These are phyloP conservation scores for Fonsecaea erecta DNA, from an alignment of 2,329 filamentous ascomycete species.

Conservation along the genomic window DNA sequence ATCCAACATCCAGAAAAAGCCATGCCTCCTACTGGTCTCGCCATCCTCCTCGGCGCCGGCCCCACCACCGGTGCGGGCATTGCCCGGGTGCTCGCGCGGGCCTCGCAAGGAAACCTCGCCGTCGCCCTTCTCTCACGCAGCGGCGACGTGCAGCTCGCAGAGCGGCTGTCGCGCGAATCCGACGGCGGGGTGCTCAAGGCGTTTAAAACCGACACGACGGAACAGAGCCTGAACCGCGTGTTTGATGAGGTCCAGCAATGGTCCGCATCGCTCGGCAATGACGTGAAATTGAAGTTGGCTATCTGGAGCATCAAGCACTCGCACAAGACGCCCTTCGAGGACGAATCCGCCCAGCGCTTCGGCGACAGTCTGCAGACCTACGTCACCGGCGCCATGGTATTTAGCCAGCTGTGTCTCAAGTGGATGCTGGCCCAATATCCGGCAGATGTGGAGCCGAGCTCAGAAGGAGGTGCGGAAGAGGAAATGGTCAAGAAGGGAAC, in stretches of 20 bases:
- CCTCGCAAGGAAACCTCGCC: constrained; percentile 59
- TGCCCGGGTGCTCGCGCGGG: constrained; percentile 58
- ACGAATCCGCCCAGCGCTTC: constrained; percentile 58
- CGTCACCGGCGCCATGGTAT: constrained; percentile 61
- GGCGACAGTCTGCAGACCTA: constrained; percentile 56
- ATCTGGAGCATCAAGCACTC: constrained; percentile 63
- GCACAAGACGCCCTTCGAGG: constrained; percentile 60
- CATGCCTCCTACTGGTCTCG: constrained; percentile 56
- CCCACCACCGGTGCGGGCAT: constrained; percentile 58
- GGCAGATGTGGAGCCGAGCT: constrained; percentile 47
- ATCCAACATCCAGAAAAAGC: background rate
- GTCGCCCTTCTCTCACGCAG: constrained; percentile 59
- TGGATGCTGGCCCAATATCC: constrained; percentile 39
- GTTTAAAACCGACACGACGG: constrained; percentile 59
- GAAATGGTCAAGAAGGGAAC: constrained; percentile 61
- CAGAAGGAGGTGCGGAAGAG: constrained; percentile 41
- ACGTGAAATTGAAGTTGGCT: constrained; percentile 57
- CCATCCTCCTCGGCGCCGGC: constrained; percentile 59
- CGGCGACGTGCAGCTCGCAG: constrained; percentile 52
- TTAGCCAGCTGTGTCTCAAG: constrained; percentile 59
- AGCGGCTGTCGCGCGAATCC: constrained; percentile 53
- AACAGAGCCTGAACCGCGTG: constrained; percentile 50
- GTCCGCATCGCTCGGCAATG: constrained; percentile 41
- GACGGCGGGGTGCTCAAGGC: constrained; percentile 55
- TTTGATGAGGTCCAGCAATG: constrained; percentile 53